phyloP scores from a whole-genome alignment of 495 filamentous ascomycete species.

The Alectoria sarmentosa region DNA sequence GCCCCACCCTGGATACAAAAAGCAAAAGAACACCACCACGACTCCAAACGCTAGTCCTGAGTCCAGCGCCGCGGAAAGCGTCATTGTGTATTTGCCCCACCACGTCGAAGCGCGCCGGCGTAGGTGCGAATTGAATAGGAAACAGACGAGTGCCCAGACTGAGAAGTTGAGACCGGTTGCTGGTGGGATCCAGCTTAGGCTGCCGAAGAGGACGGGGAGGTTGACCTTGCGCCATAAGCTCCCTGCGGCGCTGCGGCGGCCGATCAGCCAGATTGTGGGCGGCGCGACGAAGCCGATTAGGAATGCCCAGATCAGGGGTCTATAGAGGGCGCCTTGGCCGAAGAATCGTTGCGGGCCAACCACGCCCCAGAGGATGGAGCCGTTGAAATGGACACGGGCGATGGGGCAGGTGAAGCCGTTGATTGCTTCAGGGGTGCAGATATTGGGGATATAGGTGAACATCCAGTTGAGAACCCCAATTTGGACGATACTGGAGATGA shows the following conservation, averaged over 20 bases:
- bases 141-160: conserved; percentile 76
- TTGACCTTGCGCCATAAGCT: conserved; percentile 58
- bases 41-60: conserved; percentile 73
- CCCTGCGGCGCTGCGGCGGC: conserved; percentile 36
- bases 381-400: conserved; percentile 84
- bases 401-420: conserved; percentile 86
- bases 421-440: conserved; percentile 70
- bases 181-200: conserved; percentile 73
- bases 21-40: conserved; percentile 74
- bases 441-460: conserved; percentile 64
- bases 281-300: conserved; percentile 63
- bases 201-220: conserved; percentile 65
- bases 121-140: conserved; percentile 71
- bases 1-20: conserved; percentile 59
- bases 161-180: conserved; percentile 80
- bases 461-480: conserved; percentile 85
- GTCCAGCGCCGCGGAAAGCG: conserved; percentile 72
- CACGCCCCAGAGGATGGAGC: conserved; percentile 82
- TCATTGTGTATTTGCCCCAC: conserved; percentile 92
- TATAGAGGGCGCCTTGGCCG: conserved; percentile 62
- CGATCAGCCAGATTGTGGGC: conserved; percentile 57
- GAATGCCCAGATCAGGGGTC: conserved; percentile 69
- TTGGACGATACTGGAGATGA: conserved; percentile 72
- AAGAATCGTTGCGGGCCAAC: conserved; percentile 75
- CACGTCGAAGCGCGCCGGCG: conserved; percentile 56